Evolutionary conservation across 305 asterid genomes (phyloP).

Genomic region (Rubia peregrina): DNA sequence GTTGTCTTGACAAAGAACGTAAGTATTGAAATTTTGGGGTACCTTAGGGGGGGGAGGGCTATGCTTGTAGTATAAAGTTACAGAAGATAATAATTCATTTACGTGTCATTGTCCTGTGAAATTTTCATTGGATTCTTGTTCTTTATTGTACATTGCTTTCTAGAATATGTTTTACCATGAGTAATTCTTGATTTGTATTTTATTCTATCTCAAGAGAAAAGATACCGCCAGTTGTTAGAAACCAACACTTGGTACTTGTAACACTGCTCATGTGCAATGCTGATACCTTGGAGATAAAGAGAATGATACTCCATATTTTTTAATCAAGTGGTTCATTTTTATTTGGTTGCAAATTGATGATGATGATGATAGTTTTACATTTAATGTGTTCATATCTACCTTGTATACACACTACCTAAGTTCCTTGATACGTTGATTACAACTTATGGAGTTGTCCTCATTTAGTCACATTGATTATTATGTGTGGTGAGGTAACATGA

Average conservation of each 20-base stretch:
- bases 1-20: no score
- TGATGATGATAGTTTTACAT: background rate
- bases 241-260: conserved; percentile 64
- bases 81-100: background rate
- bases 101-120: no score
- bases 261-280: conserved; percentile 80
- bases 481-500: conserved; percentile 69
- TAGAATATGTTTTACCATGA: conserved; percentile 6
- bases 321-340: background rate
- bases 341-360: background rate
- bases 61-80: background rate
- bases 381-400: background rate
- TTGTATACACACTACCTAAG: conserved; percentile 67
- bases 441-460: conserved; percentile 83
- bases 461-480: conserved; percentile 82
- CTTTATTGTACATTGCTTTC: background rate
- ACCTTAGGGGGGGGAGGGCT: background rate
- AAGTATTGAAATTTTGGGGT: no score
- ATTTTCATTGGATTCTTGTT: background rate
- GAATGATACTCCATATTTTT: background rate
- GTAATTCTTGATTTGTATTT: background rate
- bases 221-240: conserved; percentile 68
- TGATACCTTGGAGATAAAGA: conserved; percentile 74
- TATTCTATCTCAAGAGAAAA: conserved; percentile 36
- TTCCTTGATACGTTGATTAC: conserved; percentile 62